These are phyloP conservation scores for Clarireedia homoeocarpa DNA, from an alignment of 2,329 filamentous ascomycete species.

Conservation along the genomic window DNA sequence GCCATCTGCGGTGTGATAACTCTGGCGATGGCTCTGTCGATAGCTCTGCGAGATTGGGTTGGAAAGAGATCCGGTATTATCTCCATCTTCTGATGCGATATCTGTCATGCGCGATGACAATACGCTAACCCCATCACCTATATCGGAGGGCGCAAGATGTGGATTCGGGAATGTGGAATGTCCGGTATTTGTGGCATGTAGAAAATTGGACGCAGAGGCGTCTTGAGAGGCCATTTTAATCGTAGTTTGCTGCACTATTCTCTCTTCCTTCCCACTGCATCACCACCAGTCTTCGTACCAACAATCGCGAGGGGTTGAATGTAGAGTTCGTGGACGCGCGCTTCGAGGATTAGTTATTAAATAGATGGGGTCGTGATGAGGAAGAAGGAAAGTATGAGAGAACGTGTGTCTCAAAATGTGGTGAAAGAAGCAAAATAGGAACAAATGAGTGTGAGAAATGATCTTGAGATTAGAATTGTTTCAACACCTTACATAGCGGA, in stretches of 20 bases:
- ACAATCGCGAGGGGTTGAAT: neutral
- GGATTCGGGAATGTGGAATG: slow-evolving; percentile 16
- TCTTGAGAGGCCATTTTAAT: slow-evolving; percentile 21
- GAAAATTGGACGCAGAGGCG: slow-evolving; percentile 10
- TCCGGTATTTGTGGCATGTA: slow-evolving; percentile 14
- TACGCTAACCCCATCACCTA: slow-evolving; percentile 37
- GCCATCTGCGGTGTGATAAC: slow-evolving; percentile 32
- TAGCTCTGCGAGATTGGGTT: slow-evolving; percentile 27
- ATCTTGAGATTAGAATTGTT: neutral
- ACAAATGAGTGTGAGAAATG: slow-evolving; percentile 8
- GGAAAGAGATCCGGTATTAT: slow-evolving; percentile 30
- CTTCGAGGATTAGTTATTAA: neutral
- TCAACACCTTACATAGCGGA: slow-evolving; percentile 4
- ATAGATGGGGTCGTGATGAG: neutral
- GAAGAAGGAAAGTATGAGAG: neutral
- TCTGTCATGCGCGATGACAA: slow-evolving; percentile 51
- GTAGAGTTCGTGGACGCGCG: neutral
- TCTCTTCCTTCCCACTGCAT: neutral
- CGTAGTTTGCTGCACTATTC: neutral
- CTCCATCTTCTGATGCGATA: slow-evolving; percentile 42
- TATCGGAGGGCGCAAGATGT: slow-evolving; percentile 22
- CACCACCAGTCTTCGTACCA: neutral
- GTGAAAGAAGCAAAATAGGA: neutral
- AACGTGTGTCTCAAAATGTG: neutral
- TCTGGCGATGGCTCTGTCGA: slow-evolving; percentile 28